Evolutionary conservation across 768 basidiomycete species (phyloP).

Genomic region (Lactarius sanguifluus): DNA sequence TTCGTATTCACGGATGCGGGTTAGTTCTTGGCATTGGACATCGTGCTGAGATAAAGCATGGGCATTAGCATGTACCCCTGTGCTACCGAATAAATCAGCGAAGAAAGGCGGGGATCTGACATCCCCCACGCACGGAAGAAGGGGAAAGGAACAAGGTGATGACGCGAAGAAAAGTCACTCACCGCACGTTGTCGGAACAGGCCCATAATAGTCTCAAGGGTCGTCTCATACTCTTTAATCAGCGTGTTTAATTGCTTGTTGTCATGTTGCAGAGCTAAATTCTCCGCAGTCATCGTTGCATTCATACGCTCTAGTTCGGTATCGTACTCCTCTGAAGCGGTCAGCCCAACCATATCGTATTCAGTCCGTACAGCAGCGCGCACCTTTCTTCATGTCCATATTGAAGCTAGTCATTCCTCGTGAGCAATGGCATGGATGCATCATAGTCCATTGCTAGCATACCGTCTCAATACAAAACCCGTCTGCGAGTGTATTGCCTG

Average conservation of each 20-base stretch:
- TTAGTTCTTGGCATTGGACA: conserved; percentile 88
- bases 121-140: not conserved
- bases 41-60: conserved; percentile 60
- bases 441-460: conserved; percentile 31
- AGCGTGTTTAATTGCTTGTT: conserved; percentile 92
- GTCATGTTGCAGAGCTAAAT: conserved; percentile 82
- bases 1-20: conserved; percentile 89
- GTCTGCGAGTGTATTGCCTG: conserved; percentile 89
- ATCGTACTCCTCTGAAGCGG: conserved; percentile 76
- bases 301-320: conserved; percentile 91
- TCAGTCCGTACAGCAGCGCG: conserved; percentile 10
- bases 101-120: not conserved
- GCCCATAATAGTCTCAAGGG: conserved; percentile 92
- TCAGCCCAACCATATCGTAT: conserved; percentile 6
- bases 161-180: conserved; percentile 38
- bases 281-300: conserved; percentile 72
- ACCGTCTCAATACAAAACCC: conserved; percentile 88
- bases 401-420: conserved; percentile 63
- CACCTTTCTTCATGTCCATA: conserved; percentile 82
- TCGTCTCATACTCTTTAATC: conserved; percentile 96
- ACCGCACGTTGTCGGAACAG: conserved; percentile 90
- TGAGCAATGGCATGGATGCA: conserved; percentile 7
- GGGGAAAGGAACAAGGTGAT: conserved; percentile 1
- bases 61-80: not conserved
- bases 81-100: not conserved